Base-by-base conservation (phyloP, 768 basidiomycete species). In the Lentinus brumalis region DNA sequence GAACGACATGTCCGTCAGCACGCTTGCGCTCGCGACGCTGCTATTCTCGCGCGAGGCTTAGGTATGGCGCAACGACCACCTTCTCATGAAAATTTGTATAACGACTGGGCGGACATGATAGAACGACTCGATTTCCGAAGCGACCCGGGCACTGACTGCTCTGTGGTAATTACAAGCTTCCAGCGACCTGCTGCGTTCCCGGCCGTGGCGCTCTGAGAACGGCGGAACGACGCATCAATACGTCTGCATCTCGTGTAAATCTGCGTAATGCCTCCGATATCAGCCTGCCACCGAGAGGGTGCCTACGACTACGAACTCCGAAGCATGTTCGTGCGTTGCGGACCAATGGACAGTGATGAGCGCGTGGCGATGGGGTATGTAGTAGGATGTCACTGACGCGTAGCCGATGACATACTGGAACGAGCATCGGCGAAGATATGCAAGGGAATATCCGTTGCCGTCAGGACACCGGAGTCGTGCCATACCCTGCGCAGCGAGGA, bases 371-470 rank as follows among this genome's bases (percentile, higher is more conserved):
- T 16, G 53, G 42, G 18, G 54, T n/a, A n/a, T n/a, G n/a, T n/a
- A 26, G 10, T 32, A 4, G 44, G 14, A 55, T 62, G 56, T 56
- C 56, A 62, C 57, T 62, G 56, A 49, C 50, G 54, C 41, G 42
- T 45, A 42, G 54, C 52, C 32, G 30, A 54, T 41, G 50, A 56
- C 60, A 52, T 42, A 50, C 44, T 16, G 32, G 32, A 10, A 21
- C n/a, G 42, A 32, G n/a, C 32, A 50, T 30, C 1, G 40, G 31
- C 42, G 38, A 29, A 50, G 41, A 49, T 49, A 52, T 16, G 31
- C 50, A 21, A 38, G 50, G 12, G 9, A 29, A 30, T 16, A 10
- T 15, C 50, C 14, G 46, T 49, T 26, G 18, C 21, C 26, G 21
- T 8, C 21, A 26, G 21, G 21, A 14, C 26, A 49, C 6, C 42